Conservation (phyloP, 768 basidiomycete species). For the Boletus speciosus region DNA sequence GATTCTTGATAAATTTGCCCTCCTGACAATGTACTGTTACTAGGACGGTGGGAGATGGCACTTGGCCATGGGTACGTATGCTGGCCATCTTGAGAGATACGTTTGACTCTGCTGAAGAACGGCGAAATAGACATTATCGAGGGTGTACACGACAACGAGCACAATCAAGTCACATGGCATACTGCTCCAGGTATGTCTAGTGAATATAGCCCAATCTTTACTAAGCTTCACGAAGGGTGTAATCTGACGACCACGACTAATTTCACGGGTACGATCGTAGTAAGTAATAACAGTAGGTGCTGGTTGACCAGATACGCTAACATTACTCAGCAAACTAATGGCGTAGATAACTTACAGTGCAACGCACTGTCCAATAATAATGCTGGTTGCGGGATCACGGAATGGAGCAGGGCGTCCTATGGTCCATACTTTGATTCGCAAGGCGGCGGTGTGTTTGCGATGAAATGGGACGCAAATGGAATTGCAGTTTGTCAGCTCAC, state of each 20-base stretch:
- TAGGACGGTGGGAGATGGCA: constrained; percentile 43
- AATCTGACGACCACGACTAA: constrained; percentile 48
- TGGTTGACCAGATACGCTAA: background rate
- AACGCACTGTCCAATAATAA: constrained; percentile 51
- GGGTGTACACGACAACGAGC: constrained; percentile 80
- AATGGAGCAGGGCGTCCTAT: constrained; percentile 80
- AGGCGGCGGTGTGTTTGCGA: constrained; percentile 82
- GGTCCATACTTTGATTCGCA: constrained; percentile 77
- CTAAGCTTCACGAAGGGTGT: constrained; percentile 45
- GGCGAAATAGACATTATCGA: constrained; percentile 85
- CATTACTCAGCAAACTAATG: constrained; percentile 42
- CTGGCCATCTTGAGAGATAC: background rate
- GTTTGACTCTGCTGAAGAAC: constrained; percentile 37
- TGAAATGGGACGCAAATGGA: constrained; percentile 81
- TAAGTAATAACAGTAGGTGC: constrained; percentile 32
- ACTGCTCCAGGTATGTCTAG: constrained; percentile 51
- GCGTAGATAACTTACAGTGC: constrained; percentile 51
- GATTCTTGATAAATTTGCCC: background rate
- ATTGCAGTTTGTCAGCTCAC: constrained; percentile 65
- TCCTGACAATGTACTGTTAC: constrained; percentile 4
- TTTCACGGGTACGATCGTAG: constrained; percentile 63
- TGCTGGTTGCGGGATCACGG: constrained; percentile 73
- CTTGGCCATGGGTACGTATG: constrained; percentile 61
- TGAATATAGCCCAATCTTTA: background rate
- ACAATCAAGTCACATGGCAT: constrained; percentile 84